phyloP scores from a whole-genome alignment of 371 early-diverging fungal species.

The Mortierella sp. region DNA sequence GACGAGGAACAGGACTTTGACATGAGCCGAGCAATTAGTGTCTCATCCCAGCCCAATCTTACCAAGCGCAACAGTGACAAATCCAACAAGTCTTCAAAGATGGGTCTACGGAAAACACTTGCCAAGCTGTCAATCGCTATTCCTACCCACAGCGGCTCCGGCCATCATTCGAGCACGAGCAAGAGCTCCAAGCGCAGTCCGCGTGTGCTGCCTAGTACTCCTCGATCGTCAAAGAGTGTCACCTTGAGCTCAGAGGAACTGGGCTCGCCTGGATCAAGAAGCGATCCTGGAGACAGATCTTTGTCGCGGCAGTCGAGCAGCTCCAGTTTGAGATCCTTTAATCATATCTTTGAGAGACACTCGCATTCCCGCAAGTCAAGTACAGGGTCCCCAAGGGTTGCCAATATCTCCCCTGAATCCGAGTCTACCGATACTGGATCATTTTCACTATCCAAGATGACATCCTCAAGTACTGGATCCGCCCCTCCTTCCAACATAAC shows the following conservation, averaged over 20 bases:
- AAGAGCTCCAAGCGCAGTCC: constrained; percentile 28
- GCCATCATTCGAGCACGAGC: neutral
- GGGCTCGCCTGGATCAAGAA: constrained; percentile 19
- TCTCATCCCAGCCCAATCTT: constrained; percentile 9
- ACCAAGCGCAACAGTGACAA: constrained; percentile 28
- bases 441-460: neutral
- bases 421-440: constrained; percentile 15
- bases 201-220: constrained; percentile 10
- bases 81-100: constrained; percentile 21
- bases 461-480: constrained; percentile 8
- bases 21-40: constrained; percentile 24
- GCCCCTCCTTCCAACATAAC: constrained; percentile 2
- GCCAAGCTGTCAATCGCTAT: constrained; percentile 53
- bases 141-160: constrained; percentile 20
- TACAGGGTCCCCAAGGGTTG: constrained; percentile 36
- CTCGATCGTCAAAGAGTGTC: constrained; percentile 29
- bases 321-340: constrained; percentile 41
- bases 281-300: constrained; percentile 8
- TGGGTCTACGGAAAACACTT: constrained; percentile 44
- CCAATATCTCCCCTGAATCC: constrained; percentile 38
- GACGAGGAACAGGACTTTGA: constrained; percentile 29
- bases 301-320: constrained; percentile 44
- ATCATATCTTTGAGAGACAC: constrained; percentile 15
- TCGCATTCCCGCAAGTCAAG: constrained; percentile 37
- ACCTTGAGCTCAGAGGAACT: constrained; percentile 25